These are phyloP conservation scores for Angophora floribunda DNA, from an alignment of 345 rosid species.

Conservation along the genomic window DNA sequence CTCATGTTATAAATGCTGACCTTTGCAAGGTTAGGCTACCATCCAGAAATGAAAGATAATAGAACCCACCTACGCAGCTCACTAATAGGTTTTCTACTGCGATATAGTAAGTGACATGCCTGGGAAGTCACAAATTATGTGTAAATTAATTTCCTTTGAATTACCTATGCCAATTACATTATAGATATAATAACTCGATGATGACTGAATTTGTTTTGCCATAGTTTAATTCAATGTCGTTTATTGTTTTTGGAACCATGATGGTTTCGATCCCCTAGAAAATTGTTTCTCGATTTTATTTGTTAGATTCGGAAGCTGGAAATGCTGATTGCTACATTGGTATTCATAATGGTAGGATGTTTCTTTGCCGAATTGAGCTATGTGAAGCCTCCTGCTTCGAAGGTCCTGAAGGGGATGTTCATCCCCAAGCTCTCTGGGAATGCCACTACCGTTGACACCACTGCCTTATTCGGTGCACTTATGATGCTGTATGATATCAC, in stretches of 20 bases:
- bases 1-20: too few species aligned
- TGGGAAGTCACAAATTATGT: too few species aligned
- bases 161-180: not conserved
- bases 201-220: not conserved
- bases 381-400: constrained; percentile 21
- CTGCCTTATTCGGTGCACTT: constrained; percentile 31
- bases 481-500: constrained; percentile 25
- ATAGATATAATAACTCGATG: not conserved
- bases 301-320: constrained; percentile 23
- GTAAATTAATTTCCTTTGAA: not conserved
- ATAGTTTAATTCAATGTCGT: not conserved
- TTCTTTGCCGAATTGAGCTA: constrained; percentile 29
- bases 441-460: constrained; percentile 8
- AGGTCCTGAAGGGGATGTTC: constrained; percentile 24
- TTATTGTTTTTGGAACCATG: not conserved
- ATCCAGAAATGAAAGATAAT: too few species aligned
- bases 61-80: too few species aligned
- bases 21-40: too few species aligned
- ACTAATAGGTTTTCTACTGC: too few species aligned
- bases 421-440: constrained; percentile 32
- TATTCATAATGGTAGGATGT: constrained; percentile 27
- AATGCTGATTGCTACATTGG: constrained; percentile 17
- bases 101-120: too few species aligned
- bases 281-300: too few species aligned
- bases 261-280: too few species aligned